Base-by-base conservation (phyloP, 2,329 filamentous ascomycete genomes). In the Bipolaris oryzae region DNA sequence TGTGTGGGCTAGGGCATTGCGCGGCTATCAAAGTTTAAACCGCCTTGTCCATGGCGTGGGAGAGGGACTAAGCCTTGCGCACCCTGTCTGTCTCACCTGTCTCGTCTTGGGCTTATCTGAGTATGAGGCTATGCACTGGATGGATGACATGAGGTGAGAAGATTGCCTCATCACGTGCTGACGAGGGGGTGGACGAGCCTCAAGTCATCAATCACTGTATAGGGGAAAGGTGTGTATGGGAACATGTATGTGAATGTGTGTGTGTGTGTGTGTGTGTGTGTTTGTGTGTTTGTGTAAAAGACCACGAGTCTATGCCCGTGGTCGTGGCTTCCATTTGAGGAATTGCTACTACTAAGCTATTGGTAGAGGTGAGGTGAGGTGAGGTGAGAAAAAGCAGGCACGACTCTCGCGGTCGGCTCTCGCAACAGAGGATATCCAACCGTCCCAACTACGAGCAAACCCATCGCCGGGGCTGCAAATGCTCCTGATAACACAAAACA, bases 401-500 rank as follows among this genome's bases (percentile, higher is more conserved):
- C 62, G 55, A 61, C 61, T 53, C 31, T 57, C 39, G 38, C 50
- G 50, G 61, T 55, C 56, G 48, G 53, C 59, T 51, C 58, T 50
- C 64, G 56, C 64, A 66, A 67, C 18, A 61, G 60, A 61, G 61
- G 55, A 66, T 60, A 63, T 64, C 58, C 62, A 63, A 53, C 58
- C 59, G 49, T 44, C 53, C 54, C 42, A 48, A 53, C 59, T 54
- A 57, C 43, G 43, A 52, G 35, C 50, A 58, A 62, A 56, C 57
- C 57, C 57, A 58, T 62, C 57, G 61, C 63, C 62, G 58, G 58
- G 53, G 58, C 57, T 58, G 57, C 48, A 50, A 62, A 70, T 66
- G 62, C 64, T 61, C 44, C 57, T 58, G 49, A 58, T 55, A 53
- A 59, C 55, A 59, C 53, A 61, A 43, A 56, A 45, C 20, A 20